phyloP scores from a whole-genome alignment of 2,329 filamentous ascomycete genomes.

The Myriosclerotinia curreyana region DNA sequence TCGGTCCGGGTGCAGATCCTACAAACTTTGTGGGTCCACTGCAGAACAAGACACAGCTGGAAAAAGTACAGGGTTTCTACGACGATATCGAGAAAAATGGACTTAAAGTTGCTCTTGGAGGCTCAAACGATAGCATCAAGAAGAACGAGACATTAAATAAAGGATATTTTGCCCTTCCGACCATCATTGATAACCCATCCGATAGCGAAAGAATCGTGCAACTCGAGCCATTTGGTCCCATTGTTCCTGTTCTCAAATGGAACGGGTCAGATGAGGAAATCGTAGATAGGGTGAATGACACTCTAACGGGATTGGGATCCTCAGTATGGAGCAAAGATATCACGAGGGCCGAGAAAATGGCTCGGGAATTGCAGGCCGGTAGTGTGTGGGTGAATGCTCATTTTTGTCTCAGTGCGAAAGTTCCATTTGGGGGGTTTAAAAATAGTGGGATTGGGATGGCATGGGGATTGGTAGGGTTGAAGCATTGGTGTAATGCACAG shows the following conservation, averaged over 20 bases:
- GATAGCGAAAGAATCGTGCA: conserved; percentile 53
- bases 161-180: conserved; percentile 57
- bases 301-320: conserved; percentile 52
- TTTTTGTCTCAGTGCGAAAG: conserved; percentile 47
- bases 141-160: background rate
- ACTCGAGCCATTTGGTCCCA: conserved; percentile 56
- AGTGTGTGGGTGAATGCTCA: conserved; percentile 59
- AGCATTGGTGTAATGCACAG: conserved; percentile 20
- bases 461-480: conserved; percentile 20
- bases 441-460: conserved; percentile 39
- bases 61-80: conserved; percentile 54
- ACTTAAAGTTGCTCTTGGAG: conserved; percentile 49
- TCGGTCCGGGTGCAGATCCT: conserved; percentile 37
- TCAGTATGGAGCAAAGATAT: conserved; percentile 57
- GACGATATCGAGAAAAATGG: conserved; percentile 52
- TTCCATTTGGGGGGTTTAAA: conserved; percentile 40
- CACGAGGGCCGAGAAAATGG: conserved; percentile 50
- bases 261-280: conserved; percentile 47
- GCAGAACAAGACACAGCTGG: conserved; percentile 59
- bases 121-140: conserved; percentile 7
- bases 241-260: conserved; percentile 23
- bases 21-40: conserved; percentile 51
- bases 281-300: conserved; percentile 52
- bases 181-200: conserved; percentile 56
- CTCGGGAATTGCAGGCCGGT: conserved; percentile 53